Evolutionary conservation across 2,329 filamentous ascomycete genomes (phyloP).

Genomic region (Cercospora sp.): DNA sequence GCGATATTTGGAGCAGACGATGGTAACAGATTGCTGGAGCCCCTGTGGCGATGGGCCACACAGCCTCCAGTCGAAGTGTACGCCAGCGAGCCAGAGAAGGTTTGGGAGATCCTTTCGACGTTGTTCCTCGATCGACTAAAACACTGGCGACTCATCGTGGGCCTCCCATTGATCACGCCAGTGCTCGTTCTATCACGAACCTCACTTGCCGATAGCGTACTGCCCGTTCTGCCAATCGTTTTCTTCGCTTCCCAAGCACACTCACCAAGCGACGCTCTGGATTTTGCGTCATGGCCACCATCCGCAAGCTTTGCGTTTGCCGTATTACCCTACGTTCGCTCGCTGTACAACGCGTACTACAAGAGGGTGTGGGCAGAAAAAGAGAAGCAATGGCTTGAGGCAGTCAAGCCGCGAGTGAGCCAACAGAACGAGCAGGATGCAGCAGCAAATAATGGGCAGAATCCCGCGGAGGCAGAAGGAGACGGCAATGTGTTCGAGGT

Average conservation of each 20-base stretch:
- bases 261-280: conserved; percentile 45
- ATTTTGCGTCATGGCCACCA: conserved; percentile 65
- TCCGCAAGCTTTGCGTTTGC: conserved; percentile 66
- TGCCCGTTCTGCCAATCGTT: conserved; percentile 63
- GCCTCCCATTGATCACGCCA: conserved; percentile 67
- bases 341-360: conserved; percentile 64
- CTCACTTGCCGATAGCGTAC: conserved; percentile 61
- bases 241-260: conserved; percentile 59
- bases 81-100: conserved; percentile 17
- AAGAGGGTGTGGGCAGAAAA: conserved; percentile 58
- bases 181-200: conserved; percentile 68
- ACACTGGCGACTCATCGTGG: conserved; percentile 57
- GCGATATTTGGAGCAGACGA: conserved; percentile 66
- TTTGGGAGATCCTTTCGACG: conserved; percentile 18
- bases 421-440: conserved; percentile 35
- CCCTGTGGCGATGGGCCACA: conserved; percentile 34
- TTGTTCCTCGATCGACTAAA: conserved; percentile 33
- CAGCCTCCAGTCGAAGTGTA: conserved; percentile 31
- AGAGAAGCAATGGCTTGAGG: conserved; percentile 62
- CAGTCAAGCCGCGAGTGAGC: conserved; percentile 57
- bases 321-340: conserved; percentile 64
- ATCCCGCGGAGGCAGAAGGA: conserved; percentile 24
- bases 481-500: conserved; percentile 40
- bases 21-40: conserved; percentile 55
- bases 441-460: conserved; percentile 16